Base-by-base conservation (phyloP, 495 filamentous ascomycete genomes). In the Tricharina praecox region DNA sequence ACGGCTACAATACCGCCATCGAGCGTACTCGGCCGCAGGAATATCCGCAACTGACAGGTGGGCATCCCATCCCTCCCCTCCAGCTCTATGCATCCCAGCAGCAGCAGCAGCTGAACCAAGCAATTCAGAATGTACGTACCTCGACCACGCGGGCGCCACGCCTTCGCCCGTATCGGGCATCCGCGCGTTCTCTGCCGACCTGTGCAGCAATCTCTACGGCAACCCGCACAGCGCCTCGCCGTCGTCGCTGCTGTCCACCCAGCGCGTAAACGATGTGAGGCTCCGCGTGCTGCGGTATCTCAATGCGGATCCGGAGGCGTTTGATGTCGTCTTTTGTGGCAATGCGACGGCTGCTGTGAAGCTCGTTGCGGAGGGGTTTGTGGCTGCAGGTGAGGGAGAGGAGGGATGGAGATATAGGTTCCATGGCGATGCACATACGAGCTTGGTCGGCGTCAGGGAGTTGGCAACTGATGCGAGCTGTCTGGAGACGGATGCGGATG, bases 341-440 rank as follows among this genome's bases (percentile, higher is more conserved):
- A 96, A 95, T 58, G 81, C 88, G 37, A 94, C 88, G 0, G 87
- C 87, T 1, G 88, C 76, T 1, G 81, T 93, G 46, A 95, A 94
- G 63, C 63, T 94, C 3, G 80, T 95, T 0, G 68, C 71, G 18
- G 88, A 95, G 42, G 75, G 73, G 3, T 70, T 94, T 39, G 66
- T 78, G 40, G 76, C 77, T 20, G 64, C 67, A 11, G 66, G 72
- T 23, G 65, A 63, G 11, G 64, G 67, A 11, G 66, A 73, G 24
- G 65, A 63, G 11, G 81, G 82, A 0, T 93, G 88, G 58, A 74
- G 75, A 64, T 95, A 85, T 64, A 76, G 70, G 4, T 93, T 93
- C 59, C 85, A 94, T 62, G 65, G 74, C 40, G 83, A 87, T 48
- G 70, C 82, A 13, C 88, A 96, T 63, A 96, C 87, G 26, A 94